Evolutionary conservation across 805 yeast species (phyloP).

Genomic region (Cyberlindnera suaveolens): DNA sequence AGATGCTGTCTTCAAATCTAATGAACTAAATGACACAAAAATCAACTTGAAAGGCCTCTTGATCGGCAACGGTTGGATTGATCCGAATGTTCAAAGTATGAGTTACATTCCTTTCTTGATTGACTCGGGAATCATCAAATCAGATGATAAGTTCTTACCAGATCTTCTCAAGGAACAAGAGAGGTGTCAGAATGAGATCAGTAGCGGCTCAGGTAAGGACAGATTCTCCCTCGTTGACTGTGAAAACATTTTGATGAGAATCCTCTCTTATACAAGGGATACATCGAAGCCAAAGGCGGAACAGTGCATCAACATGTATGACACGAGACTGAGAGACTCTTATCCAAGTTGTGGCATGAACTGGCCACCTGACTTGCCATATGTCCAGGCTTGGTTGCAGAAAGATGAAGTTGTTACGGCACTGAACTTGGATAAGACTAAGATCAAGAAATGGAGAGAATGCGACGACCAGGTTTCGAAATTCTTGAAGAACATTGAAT

Average conservation of each 20-base stretch:
- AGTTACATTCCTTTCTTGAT: conserved; percentile 70
- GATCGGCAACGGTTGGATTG: conserved; percentile 94
- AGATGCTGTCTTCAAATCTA: conserved; percentile 45
- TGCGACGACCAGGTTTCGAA: conserved; percentile 59
- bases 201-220: conserved; percentile 18
- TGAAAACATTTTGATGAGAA: conserved; percentile 33
- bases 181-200: conserved; percentile 51
- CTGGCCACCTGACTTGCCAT: conserved; percentile 73
- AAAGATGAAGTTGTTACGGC: conserved; percentile 40
- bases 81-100: conserved; percentile 78
- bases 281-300: conserved; percentile 29
- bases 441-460: conserved; percentile 60
- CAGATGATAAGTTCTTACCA: conserved; percentile 33
- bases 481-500: conserved; percentile 42
- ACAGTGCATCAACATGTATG: conserved; percentile 80
- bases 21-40: conserved; percentile 22
- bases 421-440: conserved; percentile 41
- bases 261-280: conserved; percentile 25
- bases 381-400: conserved; percentile 49
- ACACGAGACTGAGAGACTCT: conserved; percentile 60
- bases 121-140: conserved; percentile 48
- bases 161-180: conserved; percentile 45
- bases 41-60: conserved; percentile 57
- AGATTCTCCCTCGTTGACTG: conserved; percentile 34
- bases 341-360: conserved; percentile 86